Base-by-base conservation (phyloP, 805 yeast species). In the Hanseniaspora pseudoguilliermondii region DNA sequence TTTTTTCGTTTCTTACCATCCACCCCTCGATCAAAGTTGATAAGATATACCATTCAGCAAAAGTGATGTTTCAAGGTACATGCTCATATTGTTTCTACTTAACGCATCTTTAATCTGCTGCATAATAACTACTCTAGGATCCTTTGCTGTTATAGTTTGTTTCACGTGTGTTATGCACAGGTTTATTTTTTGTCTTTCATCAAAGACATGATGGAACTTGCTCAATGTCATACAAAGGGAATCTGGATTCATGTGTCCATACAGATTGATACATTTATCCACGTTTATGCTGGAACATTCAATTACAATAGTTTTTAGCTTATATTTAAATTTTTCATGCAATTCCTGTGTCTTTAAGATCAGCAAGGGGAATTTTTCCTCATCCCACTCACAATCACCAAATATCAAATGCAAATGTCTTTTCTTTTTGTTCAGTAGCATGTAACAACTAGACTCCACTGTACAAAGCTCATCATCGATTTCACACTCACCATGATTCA, bases 321-420 rank as follows among this genome's bases (percentile, higher is more conserved):
- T 66, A 4, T 68, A 48, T 0, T 71, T 62, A 1, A 27, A 46
- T 18, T 44, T 84, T 71, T 32, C 71, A 61, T 8, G 38, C 16
- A 47, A 35, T 9, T 13, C 15, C 9, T 0, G 75, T 73, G 0
- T 83, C 77, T 2, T 86, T 70, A 20, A 66, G 53, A 96, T 96
- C 87, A 3, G 86, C 75, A 58, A 52, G 9, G 58, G 52, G 58
- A 60, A 43, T 50, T 62, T 59, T 44, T 79, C 16, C 8, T 35
- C 20, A 64, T 86, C 95, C 49, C 84, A 75, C 64, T 89, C 96
- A 38, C 86, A 78, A 65, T 89, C 97, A 0, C 97, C 97, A 74
- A 88, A 87, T 2, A 84, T 66, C 9, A 88, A 66, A 2, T 88
- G 49, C 23, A 72, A 70, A 9, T 71, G 60, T 13, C 68, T 62